phyloP scores from a whole-genome alignment of 306 rosid genomes.

The Dalbergia cochinchinensis region DNA sequence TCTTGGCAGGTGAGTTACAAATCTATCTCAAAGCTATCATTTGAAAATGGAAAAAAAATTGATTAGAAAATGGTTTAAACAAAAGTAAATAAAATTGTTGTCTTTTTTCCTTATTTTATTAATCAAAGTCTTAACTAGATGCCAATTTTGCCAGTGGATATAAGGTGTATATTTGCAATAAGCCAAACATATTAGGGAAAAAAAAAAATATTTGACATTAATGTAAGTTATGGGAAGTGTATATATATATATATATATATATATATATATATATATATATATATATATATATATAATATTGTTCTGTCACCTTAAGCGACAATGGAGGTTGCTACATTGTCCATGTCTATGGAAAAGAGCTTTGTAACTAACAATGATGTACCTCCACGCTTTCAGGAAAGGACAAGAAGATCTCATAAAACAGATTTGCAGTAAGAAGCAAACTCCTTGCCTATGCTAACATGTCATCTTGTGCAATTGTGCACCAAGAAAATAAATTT shows the following conservation, averaged over 20 bases:
- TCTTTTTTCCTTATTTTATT: background rate
- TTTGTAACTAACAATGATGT: conserved; percentile 25
- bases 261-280: too few species aligned
- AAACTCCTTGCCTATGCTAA: too few species aligned
- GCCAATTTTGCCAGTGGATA: conserved; percentile 5
- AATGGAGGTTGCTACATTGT: conserved; percentile 38
- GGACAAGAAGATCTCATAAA: too few species aligned
- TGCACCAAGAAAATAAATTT: background rate
- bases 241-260: too few species aligned
- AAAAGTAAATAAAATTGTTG: too few species aligned
- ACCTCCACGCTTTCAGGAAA: too few species aligned
- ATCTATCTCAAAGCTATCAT: conserved; percentile 19
- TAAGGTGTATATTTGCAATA: conserved; percentile 2
- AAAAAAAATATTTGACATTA: too few species aligned
- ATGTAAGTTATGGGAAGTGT: too few species aligned
- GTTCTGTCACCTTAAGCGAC: conserved; percentile 34
- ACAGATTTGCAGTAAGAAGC: too few species aligned
- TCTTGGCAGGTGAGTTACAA: background rate
- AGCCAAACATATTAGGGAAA: background rate
- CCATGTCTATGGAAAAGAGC: conserved; percentile 38
- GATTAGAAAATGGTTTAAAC: background rate
- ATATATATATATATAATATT: background rate
- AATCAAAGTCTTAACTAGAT: background rate
- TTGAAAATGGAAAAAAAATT: background rate
- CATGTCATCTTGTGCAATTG: conserved; percentile 1